Conservation (phyloP, 345 rosid genomes). For the Moricandia arvensis region DNA sequence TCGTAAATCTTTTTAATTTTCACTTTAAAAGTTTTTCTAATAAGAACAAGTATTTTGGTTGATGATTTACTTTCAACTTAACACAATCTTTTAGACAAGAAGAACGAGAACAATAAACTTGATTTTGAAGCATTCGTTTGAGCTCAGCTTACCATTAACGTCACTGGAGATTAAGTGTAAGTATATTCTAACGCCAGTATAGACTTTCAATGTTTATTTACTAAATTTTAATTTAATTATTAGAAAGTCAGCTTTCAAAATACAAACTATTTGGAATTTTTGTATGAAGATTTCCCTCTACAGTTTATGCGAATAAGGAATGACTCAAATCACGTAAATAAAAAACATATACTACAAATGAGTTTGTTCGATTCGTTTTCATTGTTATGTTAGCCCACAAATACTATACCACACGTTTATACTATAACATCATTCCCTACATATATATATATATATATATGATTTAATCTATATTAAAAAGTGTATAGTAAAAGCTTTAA, state of each 20-base stretch:
- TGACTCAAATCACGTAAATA: not conserved
- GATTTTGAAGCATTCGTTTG: not conserved
- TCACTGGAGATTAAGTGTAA: not conserved
- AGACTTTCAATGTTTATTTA: not conserved
- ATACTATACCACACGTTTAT: not conserved
- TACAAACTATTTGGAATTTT: too few species aligned
- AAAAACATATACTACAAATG: not conserved
- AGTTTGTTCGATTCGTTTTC: not conserved
- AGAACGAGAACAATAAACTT: too few species aligned
- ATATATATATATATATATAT: too few species aligned
- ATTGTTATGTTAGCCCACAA: not conserved
- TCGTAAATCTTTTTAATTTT: too few species aligned
- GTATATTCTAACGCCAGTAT: not conserved
- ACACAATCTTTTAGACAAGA: not conserved
- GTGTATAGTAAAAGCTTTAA: not conserved
- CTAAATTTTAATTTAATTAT: not conserved
- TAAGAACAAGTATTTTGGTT: not conserved
- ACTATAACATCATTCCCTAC: not conserved
- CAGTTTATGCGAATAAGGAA: not conserved
- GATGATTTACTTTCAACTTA: not conserved
- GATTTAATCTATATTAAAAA: not conserved
- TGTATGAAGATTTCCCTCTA: not conserved
- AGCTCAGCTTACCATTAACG: not conserved
- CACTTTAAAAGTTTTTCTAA: too few species aligned
- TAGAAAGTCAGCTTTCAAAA: not conserved